These are phyloP conservation scores for Hemerocallis citrina DNA, from an alignment of 106 monocot species.

Conservation along the genomic window DNA sequence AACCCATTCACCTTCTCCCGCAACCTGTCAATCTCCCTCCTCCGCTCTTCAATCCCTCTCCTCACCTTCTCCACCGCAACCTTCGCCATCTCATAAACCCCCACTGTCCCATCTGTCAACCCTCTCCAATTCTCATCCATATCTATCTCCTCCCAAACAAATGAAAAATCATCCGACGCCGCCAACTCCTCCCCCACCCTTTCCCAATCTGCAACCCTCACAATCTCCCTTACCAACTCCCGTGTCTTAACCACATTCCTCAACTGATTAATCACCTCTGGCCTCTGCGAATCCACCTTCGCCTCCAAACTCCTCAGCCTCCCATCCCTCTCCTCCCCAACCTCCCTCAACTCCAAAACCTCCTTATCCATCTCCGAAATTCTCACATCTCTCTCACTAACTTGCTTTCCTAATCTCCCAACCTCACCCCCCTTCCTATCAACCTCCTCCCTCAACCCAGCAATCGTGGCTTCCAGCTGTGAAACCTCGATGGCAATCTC, in stretches of 20 bases:
- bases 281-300: constrained; percentile 62
- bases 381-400: constrained; percentile 33
- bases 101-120: constrained; percentile 40
- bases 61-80: constrained; percentile 54
- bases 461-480: constrained; percentile 78
- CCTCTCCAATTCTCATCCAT: constrained; percentile 50
- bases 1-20: constrained; percentile 44
- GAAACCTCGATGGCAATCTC: constrained; percentile 98
- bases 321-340: constrained; percentile 36
- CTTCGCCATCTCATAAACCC: constrained; percentile 51
- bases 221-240: constrained; percentile 39
- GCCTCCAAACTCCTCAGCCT: constrained; percentile 47
- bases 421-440: constrained; percentile 29
- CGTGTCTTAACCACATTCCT: constrained; percentile 52
- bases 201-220: constrained; percentile 19
- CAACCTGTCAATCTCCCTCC: constrained; percentile 22
- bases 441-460: constrained; percentile 41
- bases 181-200: constrained; percentile 7
- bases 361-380: constrained; percentile 35
- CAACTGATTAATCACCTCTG: constrained; percentile 64
- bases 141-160: constrained; percentile 74
- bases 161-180: constrained; percentile 37
- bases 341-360: constrained; percentile 26
- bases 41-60: constrained; percentile 31
- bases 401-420: constrained; percentile 24